Percentiles rank a stretch among this genome's conserved stretches.
Conservation (phyloP, 352 stramenopile genomes). For the Phytophthora colocasiae region DNA sequence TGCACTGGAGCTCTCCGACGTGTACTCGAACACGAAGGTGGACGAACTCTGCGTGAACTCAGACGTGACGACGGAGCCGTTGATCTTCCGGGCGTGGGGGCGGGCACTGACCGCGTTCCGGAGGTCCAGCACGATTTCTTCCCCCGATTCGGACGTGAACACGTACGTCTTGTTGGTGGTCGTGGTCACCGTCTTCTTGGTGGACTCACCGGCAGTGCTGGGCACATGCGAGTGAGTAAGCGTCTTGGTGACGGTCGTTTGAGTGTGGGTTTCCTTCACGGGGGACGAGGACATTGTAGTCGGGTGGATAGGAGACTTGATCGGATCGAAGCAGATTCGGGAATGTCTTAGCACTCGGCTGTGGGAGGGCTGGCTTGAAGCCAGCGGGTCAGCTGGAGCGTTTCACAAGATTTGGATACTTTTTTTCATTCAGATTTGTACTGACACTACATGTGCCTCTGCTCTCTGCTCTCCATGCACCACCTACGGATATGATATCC, state of each 20-base stretch:
- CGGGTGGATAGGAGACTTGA: neutral
- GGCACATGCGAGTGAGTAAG: slow-evolving; percentile 23
- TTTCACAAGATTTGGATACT: no score
- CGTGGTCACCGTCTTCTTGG: slow-evolving; percentile 31
- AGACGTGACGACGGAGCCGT: slow-evolving; percentile 58
- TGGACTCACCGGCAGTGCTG: slow-evolving; percentile 7
- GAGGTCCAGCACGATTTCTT: slow-evolving; percentile 35
- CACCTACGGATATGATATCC: neutral
- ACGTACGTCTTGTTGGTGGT: slow-evolving; percentile 34
- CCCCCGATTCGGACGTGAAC: slow-evolving; percentile 31
- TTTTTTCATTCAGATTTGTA: no score
- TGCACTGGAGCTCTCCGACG: slow-evolving; percentile 10
- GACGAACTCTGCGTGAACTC: slow-evolving; percentile 54
- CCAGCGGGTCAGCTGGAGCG: neutral
- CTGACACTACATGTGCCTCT: no score
- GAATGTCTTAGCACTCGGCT: slow-evolving; percentile 2
- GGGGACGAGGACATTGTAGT: slow-evolving; percentile 26
- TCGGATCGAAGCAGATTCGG: slow-evolving; percentile 14
- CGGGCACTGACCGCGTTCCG: slow-evolving; percentile 39
- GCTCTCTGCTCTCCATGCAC: neutral
- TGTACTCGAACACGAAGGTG: slow-evolving; percentile 70
- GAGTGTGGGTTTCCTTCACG: slow-evolving; percentile 26
- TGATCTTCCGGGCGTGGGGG: slow-evolving; percentile 68
- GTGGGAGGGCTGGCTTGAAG: neutral
- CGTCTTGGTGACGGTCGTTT: slow-evolving; percentile 34